These are phyloP conservation scores for Trichoderma sp. DNA, from an alignment of 2,329 filamentous ascomycete genomes.

Conservation along the genomic window DNA sequence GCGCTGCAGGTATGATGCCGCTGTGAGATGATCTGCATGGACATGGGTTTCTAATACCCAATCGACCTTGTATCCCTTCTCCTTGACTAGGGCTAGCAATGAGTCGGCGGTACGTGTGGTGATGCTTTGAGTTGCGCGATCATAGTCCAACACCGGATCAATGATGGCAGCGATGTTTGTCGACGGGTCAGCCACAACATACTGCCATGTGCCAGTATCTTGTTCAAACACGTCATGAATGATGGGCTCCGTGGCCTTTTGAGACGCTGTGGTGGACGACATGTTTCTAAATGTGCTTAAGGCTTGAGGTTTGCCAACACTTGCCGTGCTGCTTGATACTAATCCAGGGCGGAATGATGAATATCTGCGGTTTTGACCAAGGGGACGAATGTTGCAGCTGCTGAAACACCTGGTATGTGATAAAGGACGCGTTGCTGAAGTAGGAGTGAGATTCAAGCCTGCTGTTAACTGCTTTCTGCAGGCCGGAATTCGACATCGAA, in stretches of 20 bases:
- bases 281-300: neutral
- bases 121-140: constrained; percentile 41
- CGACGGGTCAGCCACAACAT: constrained; percentile 53
- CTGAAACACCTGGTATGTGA: neutral
- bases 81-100: constrained; percentile 43
- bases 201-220: constrained; percentile 56
- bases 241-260: constrained; percentile 29
- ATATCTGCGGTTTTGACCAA: neutral
- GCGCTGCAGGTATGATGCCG: constrained; percentile 55
- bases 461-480: neutral
- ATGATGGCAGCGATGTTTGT: constrained; percentile 54
- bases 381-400: neutral
- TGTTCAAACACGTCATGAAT: constrained; percentile 41
- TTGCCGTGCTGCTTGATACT: neutral
- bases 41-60: constrained; percentile 61
- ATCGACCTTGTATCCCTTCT: constrained; percentile 47
- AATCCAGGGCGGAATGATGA: neutral
- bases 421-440: neutral
- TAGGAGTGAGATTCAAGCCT: neutral
- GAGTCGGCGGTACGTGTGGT: constrained; percentile 51
- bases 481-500: neutral
- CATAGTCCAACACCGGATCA: constrained; percentile 60
- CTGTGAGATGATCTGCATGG: constrained; percentile 60
- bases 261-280: neutral
- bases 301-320: neutral